Evolutionary conservation across 2,329 filamentous ascomycete genomes (phyloP).

Genomic region (Pseudopyricularia cyperi): DNA sequence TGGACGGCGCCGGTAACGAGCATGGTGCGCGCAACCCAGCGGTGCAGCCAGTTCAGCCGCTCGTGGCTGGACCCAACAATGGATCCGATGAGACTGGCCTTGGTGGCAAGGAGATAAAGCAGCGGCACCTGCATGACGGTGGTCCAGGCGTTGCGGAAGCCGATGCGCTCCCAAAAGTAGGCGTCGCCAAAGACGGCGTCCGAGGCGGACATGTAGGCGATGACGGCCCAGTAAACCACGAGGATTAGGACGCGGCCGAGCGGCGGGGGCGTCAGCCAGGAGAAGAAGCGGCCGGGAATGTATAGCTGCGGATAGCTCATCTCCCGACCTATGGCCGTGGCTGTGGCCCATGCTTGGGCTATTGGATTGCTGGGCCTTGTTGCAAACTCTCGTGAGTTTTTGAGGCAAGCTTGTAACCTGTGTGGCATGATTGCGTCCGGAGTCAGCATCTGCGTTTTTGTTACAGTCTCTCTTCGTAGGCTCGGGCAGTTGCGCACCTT

Average conservation of each 20-base stretch:
- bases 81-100: constrained; percentile 44
- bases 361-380: constrained; percentile 34
- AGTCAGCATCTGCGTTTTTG: neutral
- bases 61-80: constrained; percentile 54
- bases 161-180: constrained; percentile 51
- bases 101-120: constrained; percentile 48
- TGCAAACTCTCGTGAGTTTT: constrained; percentile 31
- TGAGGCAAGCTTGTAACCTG: constrained; percentile 29
- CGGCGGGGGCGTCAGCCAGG: constrained; percentile 46
- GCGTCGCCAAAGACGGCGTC: constrained; percentile 35
- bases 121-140: constrained; percentile 51
- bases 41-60: constrained; percentile 59
- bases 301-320: constrained; percentile 41
- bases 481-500: constrained; percentile 25
- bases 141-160: constrained; percentile 56
- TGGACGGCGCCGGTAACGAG: constrained; percentile 56
- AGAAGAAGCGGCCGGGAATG: constrained; percentile 28
- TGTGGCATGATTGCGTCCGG: neutral
- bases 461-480: neutral
- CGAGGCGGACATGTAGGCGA: constrained; percentile 43
- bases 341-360: constrained; percentile 42
- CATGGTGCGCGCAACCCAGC: constrained; percentile 59
- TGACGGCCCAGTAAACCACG: constrained; percentile 42
- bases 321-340: constrained; percentile 44
- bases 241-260: constrained; percentile 42